Conservation (phyloP, 352 stramenopile genomes). For the Phytophthora sansomeana region DNA sequence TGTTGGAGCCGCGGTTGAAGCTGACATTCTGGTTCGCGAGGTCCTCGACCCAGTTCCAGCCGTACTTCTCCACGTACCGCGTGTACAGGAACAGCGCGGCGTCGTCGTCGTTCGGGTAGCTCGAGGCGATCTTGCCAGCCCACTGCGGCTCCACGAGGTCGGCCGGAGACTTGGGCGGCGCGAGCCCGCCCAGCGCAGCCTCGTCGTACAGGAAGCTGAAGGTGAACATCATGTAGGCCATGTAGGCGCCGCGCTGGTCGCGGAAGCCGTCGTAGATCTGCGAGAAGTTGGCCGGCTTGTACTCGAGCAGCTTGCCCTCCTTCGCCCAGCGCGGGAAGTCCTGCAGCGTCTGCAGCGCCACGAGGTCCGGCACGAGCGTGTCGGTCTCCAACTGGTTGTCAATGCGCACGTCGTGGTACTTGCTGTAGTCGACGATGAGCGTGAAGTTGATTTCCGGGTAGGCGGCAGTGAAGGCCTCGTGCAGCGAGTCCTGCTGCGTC, state of each 20-base stretch:
- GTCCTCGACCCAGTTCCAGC: constrained; percentile 59
- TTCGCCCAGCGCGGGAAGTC: constrained; percentile 57
- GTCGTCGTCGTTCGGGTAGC: constrained; percentile 63
- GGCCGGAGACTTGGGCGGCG: constrained; percentile 27
- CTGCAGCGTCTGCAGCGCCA: constrained; percentile 61
- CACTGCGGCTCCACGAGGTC: constrained; percentile 49
- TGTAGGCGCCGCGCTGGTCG: constrained; percentile 41
- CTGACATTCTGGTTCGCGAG: constrained; percentile 47
- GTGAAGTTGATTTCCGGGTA: constrained; percentile 73
- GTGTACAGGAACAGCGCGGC: constrained; percentile 58
- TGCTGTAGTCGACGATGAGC: constrained; percentile 64
- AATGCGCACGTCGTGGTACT: constrained; percentile 65
- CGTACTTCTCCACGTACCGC: constrained; percentile 61
- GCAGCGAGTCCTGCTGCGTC: constrained; percentile 32
- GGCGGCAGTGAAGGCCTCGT: constrained; percentile 33
- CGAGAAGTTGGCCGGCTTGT: constrained; percentile 64
- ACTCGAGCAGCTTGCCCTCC: constrained; percentile 54
- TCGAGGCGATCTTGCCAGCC: constrained; percentile 47
- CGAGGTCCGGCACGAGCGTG: constrained; percentile 51
- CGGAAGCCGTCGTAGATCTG: constrained; percentile 61
- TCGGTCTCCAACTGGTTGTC: constrained; percentile 73
- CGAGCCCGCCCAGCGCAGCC: constrained; percentile 21
- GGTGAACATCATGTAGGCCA: constrained; percentile 47
- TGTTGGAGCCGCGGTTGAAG: constrained; percentile 49
- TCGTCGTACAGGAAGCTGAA: constrained; percentile 57